Evolutionary conservation across 768 basidiomycete genomes (phyloP), one percentile per base, ranked within the genome.

Genomic region (Lactarius indigo): DNA sequence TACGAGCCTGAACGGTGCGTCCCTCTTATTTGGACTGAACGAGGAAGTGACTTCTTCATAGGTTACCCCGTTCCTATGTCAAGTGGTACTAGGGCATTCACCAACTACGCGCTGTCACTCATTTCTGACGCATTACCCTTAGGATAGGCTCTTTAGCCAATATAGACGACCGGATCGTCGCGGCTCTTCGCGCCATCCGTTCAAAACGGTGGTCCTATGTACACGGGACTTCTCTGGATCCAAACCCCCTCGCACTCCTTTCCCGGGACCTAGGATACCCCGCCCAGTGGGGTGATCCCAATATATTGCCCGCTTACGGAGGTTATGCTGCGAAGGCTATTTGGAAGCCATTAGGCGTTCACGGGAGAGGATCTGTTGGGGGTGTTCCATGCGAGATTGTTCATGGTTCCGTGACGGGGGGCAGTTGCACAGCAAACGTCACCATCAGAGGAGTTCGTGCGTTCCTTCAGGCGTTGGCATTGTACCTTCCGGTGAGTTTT

Each of bases 351-450:
- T 73, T 93, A 9, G 84, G 84, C 1, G 81, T 92, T 1, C 74
- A 69, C 8, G 82, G 79, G 28, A 76, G 91, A 56, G 50, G 74
- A 1, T 82, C 84, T 4, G 72, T 89, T 3, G 91, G 90, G 3
- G 91, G 91, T 2, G 68, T 92, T 8, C 91, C 91, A 2, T 93
- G 91, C 71, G 87, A 91, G 72, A 70, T 92, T 4, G 83, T 92
- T 1, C 91, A 93, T 70, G 85, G 84, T 12, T 74, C 79, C n/a
- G 76, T 85, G 42, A 83, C 83, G 5, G 79, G 80, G 33, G 76
- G 77, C 20, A 88, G 84, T 70, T 92, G 91, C 72, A 78, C 79
- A 0, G 80, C 82, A 39, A 92, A 92, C 73, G 79, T 83, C 3
- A 69, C 69, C 0, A 73, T 88, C 56, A 80, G 91, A 63, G 83